Evolutionary conservation across 371 early-diverging fungal genomes (phyloP), one percentile per base, ranked within the genome.

Genomic region (Smittium culicis): DNA sequence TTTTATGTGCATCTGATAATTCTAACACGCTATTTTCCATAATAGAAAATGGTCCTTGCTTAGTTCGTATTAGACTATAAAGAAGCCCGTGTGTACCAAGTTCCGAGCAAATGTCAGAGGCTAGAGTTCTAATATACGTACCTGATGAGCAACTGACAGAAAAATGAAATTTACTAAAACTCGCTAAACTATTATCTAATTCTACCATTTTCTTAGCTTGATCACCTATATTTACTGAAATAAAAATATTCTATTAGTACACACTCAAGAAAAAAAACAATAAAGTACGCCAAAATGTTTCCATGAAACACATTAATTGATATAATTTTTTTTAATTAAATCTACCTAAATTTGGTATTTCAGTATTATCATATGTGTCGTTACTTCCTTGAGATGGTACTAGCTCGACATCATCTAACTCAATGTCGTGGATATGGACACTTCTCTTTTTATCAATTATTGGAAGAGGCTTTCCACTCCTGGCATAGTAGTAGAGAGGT

Each of bases 21-120:
- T 31, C 31, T 11, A 62, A 11, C 5, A 34, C 34, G 32, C 34
- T 2, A 31, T 29, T 34, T 11, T 34, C 63, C 8, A 62, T 16
- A n/a, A n/a, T n/a, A n/a, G 28, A 20, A 27, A 62, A 62, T 8
- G 63, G 63, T 8, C 63, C 63, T 62, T 62, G 29, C n/a, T 31
- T 24, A 33, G 63, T 62, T 62, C 63, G 28, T 16, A 31, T 27
- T 32, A 62, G 5, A 62, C 34, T 34, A 8, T 29, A 62, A 5
- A 32, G 11, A 24, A 62, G 32, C 14, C 63, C 63, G 34, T 34
- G 34, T 11, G 32, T 27, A 16, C 63, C 63, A 24, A 17, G 24
- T 8, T 17, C 63, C 2, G 2, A 31, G 32, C 28, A 62, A 2
- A 62, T 62, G n/a, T 62, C 63, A 32, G 29, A 11, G 2, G 32